These are phyloP conservation scores for Ceratobasidium sp. DNA, from an alignment of 1,284 basidiomycete genomes.

Conservation along the genomic window DNA sequence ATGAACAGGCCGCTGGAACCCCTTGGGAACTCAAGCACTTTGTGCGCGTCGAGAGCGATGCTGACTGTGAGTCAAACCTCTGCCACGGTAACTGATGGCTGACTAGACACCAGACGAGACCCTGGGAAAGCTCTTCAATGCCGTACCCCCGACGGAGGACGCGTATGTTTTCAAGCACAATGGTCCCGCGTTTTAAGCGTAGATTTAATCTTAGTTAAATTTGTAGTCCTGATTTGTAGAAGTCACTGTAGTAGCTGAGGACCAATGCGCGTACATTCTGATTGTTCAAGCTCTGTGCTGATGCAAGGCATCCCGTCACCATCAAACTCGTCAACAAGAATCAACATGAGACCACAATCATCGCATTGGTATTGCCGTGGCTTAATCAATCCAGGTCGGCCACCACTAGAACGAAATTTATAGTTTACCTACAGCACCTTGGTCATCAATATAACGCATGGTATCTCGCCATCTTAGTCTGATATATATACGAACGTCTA, in stretches of 20 bases:
- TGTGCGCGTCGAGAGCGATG: constrained; percentile 68
- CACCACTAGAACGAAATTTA: too few relatives aligned
- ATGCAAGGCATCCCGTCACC: background rate
- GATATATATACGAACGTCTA: background rate
- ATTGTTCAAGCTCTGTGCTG: background rate
- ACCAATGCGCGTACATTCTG: constrained; percentile 15
- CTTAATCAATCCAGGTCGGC: background rate
- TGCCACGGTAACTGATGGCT: background rate
- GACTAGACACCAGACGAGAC: constrained; percentile 60
- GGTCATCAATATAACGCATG: constrained; percentile 2
- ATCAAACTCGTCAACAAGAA: constrained; percentile 13
- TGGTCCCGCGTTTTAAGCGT: constrained; percentile 34
- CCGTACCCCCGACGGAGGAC: constrained; percentile 69
- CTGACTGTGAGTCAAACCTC: constrained; percentile 63
- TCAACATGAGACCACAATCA: background rate
- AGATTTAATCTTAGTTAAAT: background rate
- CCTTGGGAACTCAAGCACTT: constrained; percentile 84
- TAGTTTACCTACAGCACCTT: background rate
- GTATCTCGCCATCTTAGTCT: background rate
- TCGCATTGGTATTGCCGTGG: background rate
- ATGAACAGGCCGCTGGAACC: constrained; percentile 76
- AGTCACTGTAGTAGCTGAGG: background rate
- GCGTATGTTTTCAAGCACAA: constrained; percentile 62
- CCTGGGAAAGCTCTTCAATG: constrained; percentile 63
- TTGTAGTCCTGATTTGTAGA: constrained; percentile 4